Percentiles rank a stretch among this genome's conserved stretches.
Conservation (phyloP, 768 basidiomycete genomes). For the Boletus vinaceobasis region DNA sequence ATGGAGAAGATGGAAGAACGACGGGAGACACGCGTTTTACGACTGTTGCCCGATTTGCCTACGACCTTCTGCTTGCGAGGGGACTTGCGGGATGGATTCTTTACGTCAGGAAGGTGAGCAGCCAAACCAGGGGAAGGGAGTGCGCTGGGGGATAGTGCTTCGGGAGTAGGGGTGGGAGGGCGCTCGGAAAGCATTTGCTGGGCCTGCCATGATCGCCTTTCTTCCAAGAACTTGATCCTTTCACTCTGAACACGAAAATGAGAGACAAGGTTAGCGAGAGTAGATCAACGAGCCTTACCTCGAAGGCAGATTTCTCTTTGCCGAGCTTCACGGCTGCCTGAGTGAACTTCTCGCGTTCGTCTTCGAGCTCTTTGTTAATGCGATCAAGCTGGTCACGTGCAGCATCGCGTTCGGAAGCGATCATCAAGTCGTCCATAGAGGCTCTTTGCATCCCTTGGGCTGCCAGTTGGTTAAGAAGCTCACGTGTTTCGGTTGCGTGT, state of each 20-base stretch:
- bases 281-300: constrained; percentile 43
- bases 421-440: constrained; percentile 46
- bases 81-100: constrained; percentile 43
- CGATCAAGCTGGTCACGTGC: constrained; percentile 52
- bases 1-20: constrained; percentile 43
- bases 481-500: constrained; percentile 46
- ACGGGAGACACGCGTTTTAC: constrained; percentile 46
- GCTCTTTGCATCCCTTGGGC: constrained; percentile 35
- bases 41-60: constrained; percentile 42
- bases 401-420: constrained; percentile 49
- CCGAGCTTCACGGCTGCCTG: constrained; percentile 61
- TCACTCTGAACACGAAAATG: constrained; percentile 46
- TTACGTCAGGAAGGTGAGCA: constrained; percentile 29
- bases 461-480: constrained; percentile 54
- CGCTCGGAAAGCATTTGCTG: constrained; percentile 58
- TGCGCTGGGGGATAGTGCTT: constrained; percentile 21
- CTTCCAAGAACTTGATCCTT: constrained; percentile 57
- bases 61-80: constrained; percentile 44
- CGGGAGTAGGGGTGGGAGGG: constrained; percentile 37
- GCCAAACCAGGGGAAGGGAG: constrained; percentile 20
- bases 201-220: constrained; percentile 71
- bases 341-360: constrained; percentile 61
- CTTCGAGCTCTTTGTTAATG: constrained; percentile 56
- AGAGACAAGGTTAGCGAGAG: not conserved
- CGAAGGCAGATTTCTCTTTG: constrained; percentile 60